Evolutionary conservation across 345 rosid genomes (phyloP).

Genomic region (Streptanthus diversifolius): DNA sequence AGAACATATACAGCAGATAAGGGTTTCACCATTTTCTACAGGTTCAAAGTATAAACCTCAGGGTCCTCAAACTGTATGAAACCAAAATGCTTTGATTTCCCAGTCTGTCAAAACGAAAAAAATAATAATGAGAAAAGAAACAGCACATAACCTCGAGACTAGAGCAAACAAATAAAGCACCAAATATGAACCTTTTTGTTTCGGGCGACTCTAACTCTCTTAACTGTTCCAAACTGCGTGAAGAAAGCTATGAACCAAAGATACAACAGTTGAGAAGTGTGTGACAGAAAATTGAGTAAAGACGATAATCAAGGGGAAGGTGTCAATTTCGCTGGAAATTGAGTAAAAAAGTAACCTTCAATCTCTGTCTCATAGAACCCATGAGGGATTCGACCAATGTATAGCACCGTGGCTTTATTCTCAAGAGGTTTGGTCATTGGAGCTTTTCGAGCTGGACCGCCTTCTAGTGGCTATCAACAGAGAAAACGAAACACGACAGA

Average conservation of each 20-base stretch:
- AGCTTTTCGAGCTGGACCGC: conserved; percentile 60
- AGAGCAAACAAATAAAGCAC: not conserved
- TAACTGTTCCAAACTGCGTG: conserved; percentile 74
- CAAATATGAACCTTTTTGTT: conserved; percentile 63
- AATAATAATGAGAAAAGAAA: not conserved
- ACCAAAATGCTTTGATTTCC: conserved; percentile 90
- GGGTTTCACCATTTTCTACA: not conserved
- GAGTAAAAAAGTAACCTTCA: conserved; percentile 43
- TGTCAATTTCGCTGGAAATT: not conserved
- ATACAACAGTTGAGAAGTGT: not conserved
- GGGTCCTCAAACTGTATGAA: conserved; percentile 78
- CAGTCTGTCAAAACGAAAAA: conserved; percentile 55
- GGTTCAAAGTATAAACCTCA: conserved; percentile 48
- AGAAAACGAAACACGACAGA: not conserved
- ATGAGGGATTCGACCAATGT: conserved; percentile 88
- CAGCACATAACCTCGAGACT: not conserved
- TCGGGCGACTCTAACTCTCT: conserved; percentile 74
- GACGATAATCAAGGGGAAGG: not conserved
- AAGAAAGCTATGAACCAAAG: conserved; percentile 54
- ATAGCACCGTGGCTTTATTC: conserved; percentile 55
- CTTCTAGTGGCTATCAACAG: conserved; percentile 63
- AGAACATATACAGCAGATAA: not conserved
- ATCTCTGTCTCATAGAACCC: conserved; percentile 92
- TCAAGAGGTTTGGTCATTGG: conserved; percentile 37
- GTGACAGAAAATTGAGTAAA: not conserved